Conservation (phyloP, 1,284 basidiomycete genomes). For the Rugiboletus extremiorientalis region DNA sequence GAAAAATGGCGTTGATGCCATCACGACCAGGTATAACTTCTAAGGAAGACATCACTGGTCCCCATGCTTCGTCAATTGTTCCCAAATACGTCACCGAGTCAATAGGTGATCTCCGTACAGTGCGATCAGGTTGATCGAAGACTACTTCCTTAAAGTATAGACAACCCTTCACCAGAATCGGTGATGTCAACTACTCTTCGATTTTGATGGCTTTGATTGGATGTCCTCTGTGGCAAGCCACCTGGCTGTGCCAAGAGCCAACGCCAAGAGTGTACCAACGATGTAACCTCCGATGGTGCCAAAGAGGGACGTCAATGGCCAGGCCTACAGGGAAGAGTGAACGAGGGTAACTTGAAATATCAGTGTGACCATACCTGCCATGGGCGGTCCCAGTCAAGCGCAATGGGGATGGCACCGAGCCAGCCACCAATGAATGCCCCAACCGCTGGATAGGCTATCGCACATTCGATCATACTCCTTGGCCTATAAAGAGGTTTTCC, state of each 20-base stretch:
- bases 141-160: slow-evolving; percentile 5
- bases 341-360: neutral
- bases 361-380: slow-evolving; percentile 74
- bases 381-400: slow-evolving; percentile 93
- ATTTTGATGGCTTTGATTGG: slow-evolving; percentile 13
- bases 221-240: slow-evolving; percentile 43
- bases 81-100: slow-evolving; percentile 83
- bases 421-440: slow-evolving; percentile 78
- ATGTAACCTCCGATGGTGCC: slow-evolving; percentile 71
- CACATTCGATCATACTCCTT: slow-evolving; percentile 67
- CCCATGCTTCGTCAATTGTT: slow-evolving; percentile 63
- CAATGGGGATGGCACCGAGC: slow-evolving; percentile 78
- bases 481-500: slow-evolving; percentile 43
- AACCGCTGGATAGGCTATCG: slow-evolving; percentile 75
- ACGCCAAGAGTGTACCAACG: slow-evolving; percentile 56
- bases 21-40: slow-evolving; percentile 63
- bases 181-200: slow-evolving; percentile 18
- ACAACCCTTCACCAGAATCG: neutral
- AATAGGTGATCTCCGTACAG: slow-evolving; percentile 68
- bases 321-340: slow-evolving; percentile 49
- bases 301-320: slow-evolving; percentile 76
- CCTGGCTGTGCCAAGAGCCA: slow-evolving; percentile 47
- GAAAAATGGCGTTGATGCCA: neutral
- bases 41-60: slow-evolving; percentile 70
- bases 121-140: slow-evolving; percentile 24